Base-by-base conservation (phyloP, 108 stramenopile species). In the Chaetoceros tenuissimus region DNA sequence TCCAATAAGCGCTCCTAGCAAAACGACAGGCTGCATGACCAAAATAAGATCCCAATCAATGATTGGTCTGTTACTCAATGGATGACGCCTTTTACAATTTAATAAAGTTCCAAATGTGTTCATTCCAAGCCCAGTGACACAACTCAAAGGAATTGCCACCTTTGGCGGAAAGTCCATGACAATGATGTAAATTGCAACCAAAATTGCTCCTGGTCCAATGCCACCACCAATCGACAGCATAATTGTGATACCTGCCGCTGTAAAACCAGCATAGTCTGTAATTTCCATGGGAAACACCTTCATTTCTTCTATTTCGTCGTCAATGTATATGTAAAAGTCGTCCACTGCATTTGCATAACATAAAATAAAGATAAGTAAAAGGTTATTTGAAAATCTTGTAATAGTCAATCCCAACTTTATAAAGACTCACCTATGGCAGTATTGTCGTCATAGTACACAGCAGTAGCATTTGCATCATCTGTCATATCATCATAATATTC, bases 21-120 rank as follows among this genome's bases (percentile, higher is more conserved):
- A 84, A 0, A 94, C 92, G 22, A 96, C 63, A 3, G 97, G 97
- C 63, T 98, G 94, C 94, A 98, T 96, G 28, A 96, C 84, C 13
- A 98, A 54, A 34, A 98, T 86, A 30, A 98, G 73, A 66, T 98
- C 95, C 97, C 97, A 98, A 73, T 98, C 97, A 22, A 96, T 94
- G 20, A 96, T 63, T 0, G 94, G 90, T 51, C 97, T 72, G 53
- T 83, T 77, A 2, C 85, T 84, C 24, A 78, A 58, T 0, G 97
- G 97, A 73, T 98, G 97, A 16, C 92, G 62, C 72, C 94, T 92
- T 28, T 52, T 53, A 2, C 87, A 31, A 63, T 96, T 98, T 29
- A 96, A 46, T 2, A 89, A 46, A 24, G 77, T 78, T 52, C 88
- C 92, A 19, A 89, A 94, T 24, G 94, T 57, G 5, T 93, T 74